Percentiles rank a stretch among this genome's conserved stretches.
Evolutionary conservation across 2,329 filamentous ascomycete species (phyloP).

Genomic region (Trichophyton schoenleinii): DNA sequence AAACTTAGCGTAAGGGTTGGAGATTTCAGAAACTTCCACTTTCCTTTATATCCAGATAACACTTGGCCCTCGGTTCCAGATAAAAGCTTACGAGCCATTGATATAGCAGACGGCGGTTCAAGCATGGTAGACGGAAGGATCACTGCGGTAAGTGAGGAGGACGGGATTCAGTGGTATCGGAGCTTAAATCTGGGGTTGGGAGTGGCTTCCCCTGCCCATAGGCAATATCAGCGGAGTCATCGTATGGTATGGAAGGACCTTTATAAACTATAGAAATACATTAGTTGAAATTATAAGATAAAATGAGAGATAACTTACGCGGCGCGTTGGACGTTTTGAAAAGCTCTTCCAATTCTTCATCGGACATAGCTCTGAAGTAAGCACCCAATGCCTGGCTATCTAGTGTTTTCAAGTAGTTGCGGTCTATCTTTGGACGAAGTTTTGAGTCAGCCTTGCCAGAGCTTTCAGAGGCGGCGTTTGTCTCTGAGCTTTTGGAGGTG

Average conservation of each 20-base stretch:
- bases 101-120: too few relatives aligned
- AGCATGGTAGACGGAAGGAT: too few relatives aligned
- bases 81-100: not conserved
- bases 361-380: not conserved
- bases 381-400: not conserved
- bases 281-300: constrained; percentile 1
- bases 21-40: not conserved
- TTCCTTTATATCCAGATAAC: not conserved
- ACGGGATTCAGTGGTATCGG: too few relatives aligned
- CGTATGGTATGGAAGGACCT: constrained; percentile 1
- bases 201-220: not conserved
- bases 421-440: not conserved
- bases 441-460: not conserved
- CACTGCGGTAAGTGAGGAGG: too few relatives aligned
- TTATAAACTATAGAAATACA: not conserved
- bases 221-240: not conserved
- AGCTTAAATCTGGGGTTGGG: not conserved
- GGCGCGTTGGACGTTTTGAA: not conserved
- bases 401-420: not conserved
- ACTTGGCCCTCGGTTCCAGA: not conserved
- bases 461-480: not conserved
- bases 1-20: not conserved
- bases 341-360: not conserved
- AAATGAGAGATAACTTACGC: not conserved
- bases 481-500: not conserved